Base-by-base conservation (phyloP, 2,329 filamentous ascomycete species). In the Fusarium aywerte region DNA sequence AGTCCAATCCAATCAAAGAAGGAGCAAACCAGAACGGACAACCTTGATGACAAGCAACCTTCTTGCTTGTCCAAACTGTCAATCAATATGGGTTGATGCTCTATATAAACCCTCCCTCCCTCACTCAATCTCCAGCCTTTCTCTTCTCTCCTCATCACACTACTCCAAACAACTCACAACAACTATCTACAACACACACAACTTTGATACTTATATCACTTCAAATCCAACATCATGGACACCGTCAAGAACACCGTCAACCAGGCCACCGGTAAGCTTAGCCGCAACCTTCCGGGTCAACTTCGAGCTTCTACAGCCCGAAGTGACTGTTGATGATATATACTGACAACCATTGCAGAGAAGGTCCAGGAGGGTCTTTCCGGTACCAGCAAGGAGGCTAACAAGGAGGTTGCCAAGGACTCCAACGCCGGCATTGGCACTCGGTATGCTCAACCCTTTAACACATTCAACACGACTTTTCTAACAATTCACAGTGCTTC, bases 401-500 rank as follows among this genome's bases (percentile, higher is more conserved):
- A 91, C 86, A 90, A 91, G 86, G 76, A 84, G 69, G 83, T 87
- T 69, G 89, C 88, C 78, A 90, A 90, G 84, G 86, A 87, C 76
- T 77, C 71, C 77, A 80, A 88, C 75, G 82, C 82, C 64, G 68
- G 71, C 70, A 7, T 88, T 58, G 76, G 79, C 75, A 87, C 84
- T 75, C 87, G 88, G 82, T 84, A 77, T 73, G 79, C 40, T 38
- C 4, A 5, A 27, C 21, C 12, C 11, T n/a, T 21, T 13, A 7
- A 23, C 6, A 18, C 11, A 27, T 27, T 27, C 11, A 5, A 27
- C 3, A 27, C 27, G 11, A 4, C 27, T 23, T 6, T 1, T 1
- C 11, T 5, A 1, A 5, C 15, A 21, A 27, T n/a, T 44, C 60
- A 53, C 11, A 83, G 82, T 63, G 78, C 79, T 64, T 77, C 78